These are phyloP conservation scores for Aspergillus campestris DNA, from an alignment of 495 filamentous ascomycete genomes.

Conservation along the genomic window DNA sequence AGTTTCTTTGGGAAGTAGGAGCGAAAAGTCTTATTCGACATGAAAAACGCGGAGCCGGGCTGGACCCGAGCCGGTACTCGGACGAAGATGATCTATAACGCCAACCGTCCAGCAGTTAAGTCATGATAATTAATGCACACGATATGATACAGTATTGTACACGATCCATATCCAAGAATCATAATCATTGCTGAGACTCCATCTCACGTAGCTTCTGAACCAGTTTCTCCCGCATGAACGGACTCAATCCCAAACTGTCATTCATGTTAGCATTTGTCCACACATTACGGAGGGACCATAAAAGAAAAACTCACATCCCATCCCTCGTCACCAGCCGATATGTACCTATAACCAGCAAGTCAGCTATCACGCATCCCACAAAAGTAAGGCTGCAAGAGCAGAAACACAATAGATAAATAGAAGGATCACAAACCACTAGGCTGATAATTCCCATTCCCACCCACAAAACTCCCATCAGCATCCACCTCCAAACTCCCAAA, in stretches of 20 bases:
- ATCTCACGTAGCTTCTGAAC: slow-evolving; percentile 38
- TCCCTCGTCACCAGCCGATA: slow-evolving; percentile 52
- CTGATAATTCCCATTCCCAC: slow-evolving; percentile 49
- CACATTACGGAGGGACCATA: neutral
- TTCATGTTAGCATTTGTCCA: slow-evolving; percentile 16
- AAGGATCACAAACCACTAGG: slow-evolving; percentile 37
- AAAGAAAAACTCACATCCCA: slow-evolving; percentile 44
- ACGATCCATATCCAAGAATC: neutral
- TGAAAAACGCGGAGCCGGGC: neutral
- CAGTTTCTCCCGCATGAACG: slow-evolving; percentile 49
- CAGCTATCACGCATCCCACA: neutral
- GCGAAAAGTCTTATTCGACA: neutral
- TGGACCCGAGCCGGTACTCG: neutral
- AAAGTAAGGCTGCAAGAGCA: too few species aligned
- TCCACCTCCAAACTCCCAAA: slow-evolving; percentile 88
- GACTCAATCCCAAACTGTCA: slow-evolving; percentile 44
- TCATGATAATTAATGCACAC: neutral
- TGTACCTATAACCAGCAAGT: slow-evolving; percentile 26
- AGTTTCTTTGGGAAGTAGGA: slow-evolving; percentile 66
- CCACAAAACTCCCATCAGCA: slow-evolving; percentile 62
- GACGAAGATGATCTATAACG: neutral
- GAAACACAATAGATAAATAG: neutral
- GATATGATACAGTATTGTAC: slow-evolving; percentile 16
- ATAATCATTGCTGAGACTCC: slow-evolving; percentile 10
- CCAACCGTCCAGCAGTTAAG: slow-evolving; percentile 12